Evolutionary conservation across 768 basidiomycete species (phyloP).

Genomic region (Termitomyces sp.): DNA sequence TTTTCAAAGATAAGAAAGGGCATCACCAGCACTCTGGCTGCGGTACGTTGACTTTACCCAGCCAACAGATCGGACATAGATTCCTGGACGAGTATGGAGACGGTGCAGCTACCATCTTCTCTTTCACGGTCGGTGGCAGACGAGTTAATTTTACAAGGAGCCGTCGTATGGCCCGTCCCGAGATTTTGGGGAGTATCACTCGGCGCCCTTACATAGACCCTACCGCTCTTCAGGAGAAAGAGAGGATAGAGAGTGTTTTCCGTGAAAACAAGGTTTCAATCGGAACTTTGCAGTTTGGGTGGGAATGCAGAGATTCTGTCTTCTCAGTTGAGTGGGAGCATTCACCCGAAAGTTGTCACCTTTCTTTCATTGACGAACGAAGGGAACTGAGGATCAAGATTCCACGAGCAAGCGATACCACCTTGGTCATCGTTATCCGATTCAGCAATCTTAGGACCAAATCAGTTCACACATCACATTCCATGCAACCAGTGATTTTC

Average conservation of each 20-base stretch:
- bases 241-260: conserved; percentile 28
- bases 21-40: conserved; percentile 32
- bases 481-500: conserved; percentile 33
- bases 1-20: conserved; percentile 36
- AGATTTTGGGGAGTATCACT: conserved; percentile 35
- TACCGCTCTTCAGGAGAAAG: conserved; percentile 26
- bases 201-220: conserved; percentile 42
- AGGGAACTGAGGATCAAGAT: conserved; percentile 45
- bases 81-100: conserved; percentile 44
- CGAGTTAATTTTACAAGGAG: conserved; percentile 30
- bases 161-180: conserved; percentile 21
- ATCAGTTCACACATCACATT: conserved; percentile 29
- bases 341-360: conserved; percentile 18
- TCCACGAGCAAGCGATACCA: conserved; percentile 10
- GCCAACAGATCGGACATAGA: conserved; percentile 27
- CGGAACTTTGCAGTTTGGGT: conserved; percentile 50
- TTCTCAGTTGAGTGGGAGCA: conserved; percentile 61
- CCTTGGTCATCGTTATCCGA: conserved; percentile 38
- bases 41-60: conserved; percentile 49
- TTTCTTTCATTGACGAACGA: conserved; percentile 39
- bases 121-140: conserved; percentile 27
- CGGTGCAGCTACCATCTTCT: conserved; percentile 1
- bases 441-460: conserved; percentile 41
- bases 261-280: conserved; percentile 26
- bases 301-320: conserved; percentile 55